phyloP scores from a whole-genome alignment of 768 basidiomycete species.

The Lactarius trivialis region DNA sequence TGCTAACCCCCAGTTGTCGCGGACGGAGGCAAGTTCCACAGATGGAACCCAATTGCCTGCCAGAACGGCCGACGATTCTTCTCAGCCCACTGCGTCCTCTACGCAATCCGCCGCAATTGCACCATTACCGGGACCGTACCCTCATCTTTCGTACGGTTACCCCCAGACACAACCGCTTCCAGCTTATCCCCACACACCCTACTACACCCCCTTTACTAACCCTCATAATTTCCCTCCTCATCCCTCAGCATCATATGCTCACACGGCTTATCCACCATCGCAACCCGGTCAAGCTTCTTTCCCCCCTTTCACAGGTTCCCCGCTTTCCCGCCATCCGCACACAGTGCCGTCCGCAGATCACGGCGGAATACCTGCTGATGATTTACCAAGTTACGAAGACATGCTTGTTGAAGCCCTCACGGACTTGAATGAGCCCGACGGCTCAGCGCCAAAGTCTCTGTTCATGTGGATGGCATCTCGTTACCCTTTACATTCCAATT shows the following conservation, averaged over 20 bases:
- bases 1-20: slow-evolving; percentile 6
- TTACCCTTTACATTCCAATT: slow-evolving; percentile 84
- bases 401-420: slow-evolving; percentile 81
- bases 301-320: slow-evolving; percentile 21
- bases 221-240: slow-evolving; percentile 30
- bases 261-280: slow-evolving; percentile 31
- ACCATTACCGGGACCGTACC: slow-evolving; percentile 31
- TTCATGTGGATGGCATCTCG: slow-evolving; percentile 79
- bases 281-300: slow-evolving; percentile 24
- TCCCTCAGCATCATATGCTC: slow-evolving; percentile 32
- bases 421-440: slow-evolving; percentile 63
- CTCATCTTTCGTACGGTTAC: slow-evolving; percentile 52
- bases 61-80: background rate
- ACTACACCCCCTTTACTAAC: slow-evolving; percentile 47
- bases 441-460: slow-evolving; percentile 74
- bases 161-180: slow-evolving; percentile 34
- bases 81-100: background rate
- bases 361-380: slow-evolving; percentile 31
- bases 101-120: background rate
- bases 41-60: background rate
- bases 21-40: slow-evolving; percentile 21
- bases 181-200: slow-evolving; percentile 61
- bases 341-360: slow-evolving; percentile 26
- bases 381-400: slow-evolving; percentile 83
- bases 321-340: slow-evolving; percentile 18